Evolutionary conservation across 768 basidiomycete species (phyloP).

Genomic region (Podaxis sp.): DNA sequence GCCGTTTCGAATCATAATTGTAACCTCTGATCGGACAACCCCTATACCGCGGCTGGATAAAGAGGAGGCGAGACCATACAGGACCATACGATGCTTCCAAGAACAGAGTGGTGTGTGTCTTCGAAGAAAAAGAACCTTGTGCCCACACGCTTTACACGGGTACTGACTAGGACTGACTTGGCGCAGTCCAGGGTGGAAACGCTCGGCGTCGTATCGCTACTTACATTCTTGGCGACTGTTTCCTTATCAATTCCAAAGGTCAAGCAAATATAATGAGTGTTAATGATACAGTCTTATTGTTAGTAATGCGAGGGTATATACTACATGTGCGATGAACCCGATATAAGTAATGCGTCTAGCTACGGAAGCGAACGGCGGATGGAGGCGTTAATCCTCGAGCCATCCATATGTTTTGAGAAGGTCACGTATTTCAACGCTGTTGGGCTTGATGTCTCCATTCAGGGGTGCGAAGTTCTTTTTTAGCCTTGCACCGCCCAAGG

Average conservation of each 20-base stretch:
- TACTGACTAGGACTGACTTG: not conserved
- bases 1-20: no score
- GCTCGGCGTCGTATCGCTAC: not conserved
- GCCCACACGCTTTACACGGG: not conserved
- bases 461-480: conserved; percentile 59
- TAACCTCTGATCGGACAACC: no score
- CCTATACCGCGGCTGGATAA: not conserved
- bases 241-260: not conserved
- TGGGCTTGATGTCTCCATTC: conserved; percentile 65
- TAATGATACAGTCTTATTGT: conserved; percentile 1
- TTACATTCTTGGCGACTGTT: not conserved
- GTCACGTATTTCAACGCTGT: conserved; percentile 38
- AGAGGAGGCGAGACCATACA: not conserved
- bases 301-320: conserved; percentile 6
- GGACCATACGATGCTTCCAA: not conserved
- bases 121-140: not conserved
- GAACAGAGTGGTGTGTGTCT: not conserved
- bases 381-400: conserved; percentile 23
- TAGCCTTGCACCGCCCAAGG: conserved; percentile 21
- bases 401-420: conserved; percentile 48
- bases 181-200: not conserved
- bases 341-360: conserved; percentile 10
- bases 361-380: not conserved
- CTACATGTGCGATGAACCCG: conserved; percentile 1
- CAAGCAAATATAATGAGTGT: not conserved